These are phyloP conservation scores for Bromus sterilis DNA, from an alignment of 176 grass and related monocot genomes.

Conservation along the genomic window DNA sequence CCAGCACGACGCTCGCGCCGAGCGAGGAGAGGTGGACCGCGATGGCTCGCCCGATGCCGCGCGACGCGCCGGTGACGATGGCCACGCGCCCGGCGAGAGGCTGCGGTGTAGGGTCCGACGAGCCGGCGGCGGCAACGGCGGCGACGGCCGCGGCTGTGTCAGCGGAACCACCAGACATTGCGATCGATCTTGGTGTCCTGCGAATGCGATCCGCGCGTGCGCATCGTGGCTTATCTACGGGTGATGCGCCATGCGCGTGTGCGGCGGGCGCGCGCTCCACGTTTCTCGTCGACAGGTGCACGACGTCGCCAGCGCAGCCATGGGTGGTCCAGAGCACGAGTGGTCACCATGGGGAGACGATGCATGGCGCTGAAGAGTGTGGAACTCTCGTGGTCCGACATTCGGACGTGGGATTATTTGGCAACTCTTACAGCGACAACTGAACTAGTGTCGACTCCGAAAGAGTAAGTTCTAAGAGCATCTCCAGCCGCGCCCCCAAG, in stretches of 20 bases:
- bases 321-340: neutral
- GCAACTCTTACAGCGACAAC: too few relatives aligned
- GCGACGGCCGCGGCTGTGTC: neutral
- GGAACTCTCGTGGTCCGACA: neutral
- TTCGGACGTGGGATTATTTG: too few relatives aligned
- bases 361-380: neutral
- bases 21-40: neutral
- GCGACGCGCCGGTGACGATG: neutral
- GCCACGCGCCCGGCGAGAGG: neutral
- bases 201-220: constrained; percentile 16
- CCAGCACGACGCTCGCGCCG: neutral
- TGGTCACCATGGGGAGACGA: neutral
- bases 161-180: neutral
- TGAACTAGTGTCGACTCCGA: too few relatives aligned
- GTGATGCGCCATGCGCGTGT: neutral
- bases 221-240: neutral
- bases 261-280: constrained; percentile 17
- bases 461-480: too few relatives aligned
- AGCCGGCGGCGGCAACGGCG: neutral
- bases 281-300: neutral
- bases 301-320: neutral
- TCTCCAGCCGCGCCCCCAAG: too few relatives aligned
- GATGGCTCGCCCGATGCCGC: neutral
- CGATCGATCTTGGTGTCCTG: neutral
- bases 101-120: neutral